A percentile compares a stretch with the other conserved stretches of the same genome.
Evolutionary conservation across 306 rosid genomes (phyloP).

Genomic region (Quercus suber): DNA sequence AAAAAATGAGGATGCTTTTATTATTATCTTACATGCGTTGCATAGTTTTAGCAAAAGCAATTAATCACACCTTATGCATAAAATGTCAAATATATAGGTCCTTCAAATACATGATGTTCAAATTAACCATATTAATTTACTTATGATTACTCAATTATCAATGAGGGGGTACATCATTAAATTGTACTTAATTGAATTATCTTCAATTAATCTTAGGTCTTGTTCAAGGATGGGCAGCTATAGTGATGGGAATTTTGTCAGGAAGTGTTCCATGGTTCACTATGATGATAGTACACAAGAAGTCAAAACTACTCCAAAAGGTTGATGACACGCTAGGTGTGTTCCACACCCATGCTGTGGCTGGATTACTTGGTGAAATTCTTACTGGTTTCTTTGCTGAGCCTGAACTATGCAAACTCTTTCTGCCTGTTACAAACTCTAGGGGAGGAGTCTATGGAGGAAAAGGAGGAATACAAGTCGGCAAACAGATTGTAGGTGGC

Average conservation of each 20-base stretch:
- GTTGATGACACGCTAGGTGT: conserved; percentile 66
- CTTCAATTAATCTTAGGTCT: conserved; percentile 29
- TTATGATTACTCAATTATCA: not conserved
- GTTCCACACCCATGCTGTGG: conserved; percentile 65
- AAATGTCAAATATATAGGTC: not conserved
- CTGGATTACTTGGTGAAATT: conserved; percentile 49
- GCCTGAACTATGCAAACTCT: conserved; percentile 38
- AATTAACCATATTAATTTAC: not conserved
- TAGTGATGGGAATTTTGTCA: conserved; percentile 53
- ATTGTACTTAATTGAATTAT: not conserved
- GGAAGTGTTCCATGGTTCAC: conserved; percentile 65
- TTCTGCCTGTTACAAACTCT: conserved; percentile 31
- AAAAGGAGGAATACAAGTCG: conserved; percentile 48
- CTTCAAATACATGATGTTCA: no score
- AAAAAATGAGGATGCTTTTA: not conserved
- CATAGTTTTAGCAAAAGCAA: not conserved
- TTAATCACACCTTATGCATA: not conserved
- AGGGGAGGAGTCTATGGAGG: conserved; percentile 48
- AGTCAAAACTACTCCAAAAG: conserved; percentile 21
- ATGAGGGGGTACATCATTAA: not conserved
- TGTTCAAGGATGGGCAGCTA: conserved; percentile 69
- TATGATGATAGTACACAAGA: conserved; percentile 61
- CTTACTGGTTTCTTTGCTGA: conserved; percentile 57
- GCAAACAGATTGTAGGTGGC: conserved; percentile 44
- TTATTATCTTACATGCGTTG: not conserved